Base-by-base conservation (phyloP, 176 grass and related monocot genomes). In the Hordeum marinum region DNA sequence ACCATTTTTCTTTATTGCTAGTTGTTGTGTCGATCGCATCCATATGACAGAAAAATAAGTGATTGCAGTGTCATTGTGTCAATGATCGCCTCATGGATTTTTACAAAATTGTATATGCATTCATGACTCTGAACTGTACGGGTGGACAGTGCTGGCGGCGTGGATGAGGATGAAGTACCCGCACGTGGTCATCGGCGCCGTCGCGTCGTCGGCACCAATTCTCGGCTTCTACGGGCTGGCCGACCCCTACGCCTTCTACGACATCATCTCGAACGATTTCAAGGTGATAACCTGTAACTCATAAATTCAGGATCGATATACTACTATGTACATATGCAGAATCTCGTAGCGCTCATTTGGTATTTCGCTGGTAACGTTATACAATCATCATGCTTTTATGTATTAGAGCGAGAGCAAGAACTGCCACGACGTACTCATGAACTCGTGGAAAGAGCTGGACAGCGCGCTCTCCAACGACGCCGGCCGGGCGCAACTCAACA, bases 81-180 rank as follows among this genome's bases (percentile, higher is more conserved):
- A 68, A 7, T 39, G 20, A 68, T 68, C 64, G 64, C 15, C 3
- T 36, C 31, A 77, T 75, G 12, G 21, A n/a, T 40, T 26, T 25
- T 36, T 50, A 17, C 54, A 12, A 76, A n/a, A 20, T 26, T 15
- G 46, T 32, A 42, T 3, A 10, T 29, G 24, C 41, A 21, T 57
- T 21, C 31, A 1, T 68, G 65, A 4, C 15, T 0, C 21, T 21
- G 17, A 62, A 26, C 34, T 57, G 18, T 57, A 3, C 40, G 13
- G 40, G 15, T 57, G 21, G 6, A 18, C 80, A 90, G 84, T 94
- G 92, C 61, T 94, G 2, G 86, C 89, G 3, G 92, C 84, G 3
- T 94, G 92, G 92, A 91, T 89, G 71, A 80, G 92, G 6, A 62
- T 87, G 12, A 94, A 94, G 81, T 94, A 94, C 42, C 92, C 92